These are phyloP conservation scores for Phytopythium sindhum DNA, from an alignment of 352 stramenopile genomes.

Conservation along the genomic window DNA sequence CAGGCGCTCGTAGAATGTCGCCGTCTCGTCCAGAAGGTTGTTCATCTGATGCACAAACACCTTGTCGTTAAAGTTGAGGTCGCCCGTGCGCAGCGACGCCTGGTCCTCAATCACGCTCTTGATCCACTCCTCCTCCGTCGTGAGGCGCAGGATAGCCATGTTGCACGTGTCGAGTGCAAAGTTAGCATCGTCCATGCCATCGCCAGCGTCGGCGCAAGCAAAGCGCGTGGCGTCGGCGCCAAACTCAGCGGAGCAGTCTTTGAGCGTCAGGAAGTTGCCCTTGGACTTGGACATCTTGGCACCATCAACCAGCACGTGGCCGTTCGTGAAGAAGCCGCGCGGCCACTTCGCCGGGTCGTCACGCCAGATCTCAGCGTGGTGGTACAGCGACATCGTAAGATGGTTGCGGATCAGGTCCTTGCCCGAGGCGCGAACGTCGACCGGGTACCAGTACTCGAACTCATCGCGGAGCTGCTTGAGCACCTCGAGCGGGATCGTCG, in stretches of 20 bases:
- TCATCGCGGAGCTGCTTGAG: conserved; percentile 94
- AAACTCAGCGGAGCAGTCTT: conserved; percentile 96
- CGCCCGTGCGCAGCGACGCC: conserved; percentile 72
- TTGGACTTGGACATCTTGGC: conserved; percentile 99
- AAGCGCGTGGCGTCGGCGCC: conserved; percentile 96
- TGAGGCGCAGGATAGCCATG: conserved; percentile 96
- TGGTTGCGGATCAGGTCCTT: conserved; percentile 98
- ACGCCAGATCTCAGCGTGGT: conserved; percentile 99
- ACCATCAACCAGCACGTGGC: conserved; percentile 95
- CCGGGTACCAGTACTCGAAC: conserved; percentile 99
- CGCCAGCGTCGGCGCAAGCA: conserved; percentile 96
- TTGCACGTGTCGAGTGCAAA: conserved; percentile 97
- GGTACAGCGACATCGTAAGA: conserved; percentile 99
- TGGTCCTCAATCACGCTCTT: conserved; percentile 89
- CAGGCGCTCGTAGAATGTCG: conserved; percentile 88
- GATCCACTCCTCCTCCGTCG: conserved; percentile 97
- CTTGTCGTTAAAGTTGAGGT: conserved; percentile 90
- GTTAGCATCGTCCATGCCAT: conserved; percentile 99
- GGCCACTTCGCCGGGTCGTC: conserved; percentile 97
- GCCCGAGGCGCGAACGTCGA: conserved; percentile 97
- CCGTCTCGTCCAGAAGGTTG: conserved; percentile 89
- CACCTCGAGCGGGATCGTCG: conserved; percentile 84
- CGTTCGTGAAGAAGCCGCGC: conserved; percentile 98
- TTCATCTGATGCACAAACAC: conserved; percentile 98
- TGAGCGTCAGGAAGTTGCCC: conserved; percentile 99